phyloP scores from a whole-genome alignment of 495 filamentous ascomycete species.

The Lophiotrema nucula region DNA sequence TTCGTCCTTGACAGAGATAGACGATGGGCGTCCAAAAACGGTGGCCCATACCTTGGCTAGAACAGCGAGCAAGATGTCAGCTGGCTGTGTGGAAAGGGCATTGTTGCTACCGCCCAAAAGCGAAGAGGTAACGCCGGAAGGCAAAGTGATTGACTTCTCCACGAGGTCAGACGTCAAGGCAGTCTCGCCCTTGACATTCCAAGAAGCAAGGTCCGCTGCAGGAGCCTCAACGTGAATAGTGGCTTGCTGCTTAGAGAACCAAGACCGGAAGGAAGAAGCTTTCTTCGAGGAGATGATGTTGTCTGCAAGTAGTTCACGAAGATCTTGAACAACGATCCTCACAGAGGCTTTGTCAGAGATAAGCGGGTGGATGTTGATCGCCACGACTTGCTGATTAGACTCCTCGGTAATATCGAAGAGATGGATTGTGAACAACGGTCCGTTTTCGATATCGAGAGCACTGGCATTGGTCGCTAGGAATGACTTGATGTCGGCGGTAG shows the following conservation, averaged over 20 bases:
- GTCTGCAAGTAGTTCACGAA: constrained; percentile 16
- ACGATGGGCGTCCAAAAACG: constrained; percentile 1
- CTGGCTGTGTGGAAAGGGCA: constrained; percentile 13
- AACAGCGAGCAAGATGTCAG: constrained; percentile 11
- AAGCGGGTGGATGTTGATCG: constrained; percentile 20
- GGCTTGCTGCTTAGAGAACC: neutral
- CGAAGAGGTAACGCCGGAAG: constrained; percentile 45
- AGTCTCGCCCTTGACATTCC: neutral
- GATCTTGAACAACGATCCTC: constrained; percentile 27
- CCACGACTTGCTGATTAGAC: constrained; percentile 15
- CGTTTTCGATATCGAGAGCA: constrained; percentile 17
- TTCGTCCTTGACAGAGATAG: constrained; percentile 16
- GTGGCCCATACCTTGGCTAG: constrained; percentile 8
- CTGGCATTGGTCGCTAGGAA: constrained; percentile 3
- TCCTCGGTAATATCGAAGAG: constrained; percentile 21
- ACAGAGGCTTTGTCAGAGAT: constrained; percentile 23
- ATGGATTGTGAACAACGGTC: constrained; percentile 24
- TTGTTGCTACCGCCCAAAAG: constrained; percentile 18
- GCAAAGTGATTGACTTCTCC: constrained; percentile 33
- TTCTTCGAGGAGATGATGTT: constrained; percentile 13
- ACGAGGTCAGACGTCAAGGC: neutral
- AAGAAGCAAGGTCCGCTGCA: constrained; percentile 1
- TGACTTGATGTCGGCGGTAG: neutral
- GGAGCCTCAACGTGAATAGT: neutral
- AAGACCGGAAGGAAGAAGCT: constrained; percentile 14